A percentile compares a stretch with the other conserved stretches of the same genome.
phyloP scores from a whole-genome alignment of 192 early-diverging fungal species.

The Mortierella alpina region DNA sequence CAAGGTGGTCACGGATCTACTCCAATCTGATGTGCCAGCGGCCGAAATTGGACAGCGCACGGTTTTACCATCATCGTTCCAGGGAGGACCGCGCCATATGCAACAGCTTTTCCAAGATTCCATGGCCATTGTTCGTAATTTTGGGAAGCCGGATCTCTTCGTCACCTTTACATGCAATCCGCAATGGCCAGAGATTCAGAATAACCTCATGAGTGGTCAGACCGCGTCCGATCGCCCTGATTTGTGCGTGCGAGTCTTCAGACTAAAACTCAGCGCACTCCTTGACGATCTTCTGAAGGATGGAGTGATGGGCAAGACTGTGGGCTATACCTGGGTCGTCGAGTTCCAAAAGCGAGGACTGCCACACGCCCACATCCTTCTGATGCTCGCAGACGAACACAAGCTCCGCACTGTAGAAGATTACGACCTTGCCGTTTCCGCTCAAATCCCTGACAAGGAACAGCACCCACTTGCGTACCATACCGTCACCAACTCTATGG shows the following conservation, averaged over 20 bases:
- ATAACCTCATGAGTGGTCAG: conserved; percentile 10
- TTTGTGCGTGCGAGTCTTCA: conserved; percentile 23
- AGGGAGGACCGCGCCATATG: conserved; percentile 28
- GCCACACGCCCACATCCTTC: conserved; percentile 35
- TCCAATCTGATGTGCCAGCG: neutral
- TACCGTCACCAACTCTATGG: conserved; percentile 17
- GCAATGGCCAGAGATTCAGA: conserved; percentile 38
- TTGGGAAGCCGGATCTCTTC: conserved; percentile 16
- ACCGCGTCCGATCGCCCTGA: conserved; percentile 24
- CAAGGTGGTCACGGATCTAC: neutral
- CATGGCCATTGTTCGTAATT: conserved; percentile 19
- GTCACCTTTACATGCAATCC: conserved; percentile 45
- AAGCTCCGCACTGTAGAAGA: neutral
- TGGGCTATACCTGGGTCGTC: conserved; percentile 14
- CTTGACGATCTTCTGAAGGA: conserved; percentile 17
- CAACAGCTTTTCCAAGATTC: conserved; percentile 47
- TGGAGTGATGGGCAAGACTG: conserved; percentile 19
- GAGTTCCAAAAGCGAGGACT: conserved; percentile 45
- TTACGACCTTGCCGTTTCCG: conserved; percentile 11
- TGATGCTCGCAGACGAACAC: neutral
- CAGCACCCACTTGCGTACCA: conserved; percentile 2
- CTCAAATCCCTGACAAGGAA: conserved; percentile 12
- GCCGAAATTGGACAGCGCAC: neutral
- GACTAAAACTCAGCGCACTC: conserved; percentile 23
- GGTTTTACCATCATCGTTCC: conserved; percentile 32